A percentile compares a stretch with the other conserved stretches of the same genome.
These are phyloP conservation scores for Antarctomyces pellizariae DNA, from an alignment of 495 filamentous ascomycete genomes.

Conservation along the genomic window DNA sequence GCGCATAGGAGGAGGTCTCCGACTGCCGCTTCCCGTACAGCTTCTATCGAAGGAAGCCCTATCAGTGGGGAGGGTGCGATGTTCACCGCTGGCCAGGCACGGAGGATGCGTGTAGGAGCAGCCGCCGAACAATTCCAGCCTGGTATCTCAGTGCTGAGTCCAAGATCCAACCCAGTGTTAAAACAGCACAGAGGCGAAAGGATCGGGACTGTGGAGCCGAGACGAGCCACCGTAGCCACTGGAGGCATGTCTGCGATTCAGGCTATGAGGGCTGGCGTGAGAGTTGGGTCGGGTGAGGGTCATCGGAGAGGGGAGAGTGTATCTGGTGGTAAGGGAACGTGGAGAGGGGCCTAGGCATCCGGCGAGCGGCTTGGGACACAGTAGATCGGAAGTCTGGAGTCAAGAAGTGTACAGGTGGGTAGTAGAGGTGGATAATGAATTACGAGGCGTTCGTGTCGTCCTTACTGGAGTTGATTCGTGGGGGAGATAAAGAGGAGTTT, in stretches of 20 bases:
- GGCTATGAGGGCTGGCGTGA: conserved; percentile 6
- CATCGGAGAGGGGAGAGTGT: too few relatives aligned
- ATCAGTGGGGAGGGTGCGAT: conserved; percentile 34
- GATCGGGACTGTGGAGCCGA: conserved; percentile 8
- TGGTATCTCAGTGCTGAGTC: conserved; percentile 34
- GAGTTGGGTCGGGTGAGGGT: too few relatives aligned
- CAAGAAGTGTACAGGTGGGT: too few relatives aligned
- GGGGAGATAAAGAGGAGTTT: too few relatives aligned
- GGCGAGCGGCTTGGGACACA: too few relatives aligned
- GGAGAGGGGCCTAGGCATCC: too few relatives aligned
- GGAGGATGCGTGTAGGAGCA: conserved; percentile 46
- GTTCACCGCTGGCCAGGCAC: conserved; percentile 46
- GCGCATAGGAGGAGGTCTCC: conserved; percentile 31
- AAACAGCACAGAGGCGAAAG: conserved; percentile 16
- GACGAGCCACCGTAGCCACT: conserved; percentile 8
- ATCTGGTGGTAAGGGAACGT: too few relatives aligned
- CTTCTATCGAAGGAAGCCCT: conserved; percentile 25
- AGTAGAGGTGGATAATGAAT: too few relatives aligned
- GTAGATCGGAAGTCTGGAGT: too few relatives aligned
- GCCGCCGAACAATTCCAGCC: conserved; percentile 30
- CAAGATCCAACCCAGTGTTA: conserved; percentile 38
- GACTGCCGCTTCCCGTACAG: conserved; percentile 14
- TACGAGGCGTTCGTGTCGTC: too few relatives aligned
- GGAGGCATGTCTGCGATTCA: conserved; percentile 1
- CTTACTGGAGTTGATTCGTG: too few relatives aligned